Evolutionary conservation across 73 alveolate genomes (phyloP).

Genomic region (Paramecium biaurelia): DNA sequence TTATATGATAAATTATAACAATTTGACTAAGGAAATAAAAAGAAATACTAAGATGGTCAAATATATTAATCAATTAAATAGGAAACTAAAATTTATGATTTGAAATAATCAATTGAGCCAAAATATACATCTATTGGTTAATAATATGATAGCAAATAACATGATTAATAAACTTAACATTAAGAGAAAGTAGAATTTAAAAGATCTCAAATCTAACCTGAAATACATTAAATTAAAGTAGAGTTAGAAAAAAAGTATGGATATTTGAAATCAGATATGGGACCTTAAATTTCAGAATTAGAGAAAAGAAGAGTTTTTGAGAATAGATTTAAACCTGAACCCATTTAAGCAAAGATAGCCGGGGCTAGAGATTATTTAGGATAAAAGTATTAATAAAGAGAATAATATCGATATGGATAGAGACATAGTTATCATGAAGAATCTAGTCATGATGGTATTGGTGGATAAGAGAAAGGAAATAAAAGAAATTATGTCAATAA

Average conservation of each 20-base stretch:
- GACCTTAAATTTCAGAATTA: neutral
- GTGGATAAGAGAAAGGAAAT: neutral
- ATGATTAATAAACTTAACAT: neutral
- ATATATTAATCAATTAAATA: neutral
- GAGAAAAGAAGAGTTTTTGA: neutral
- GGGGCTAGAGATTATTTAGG: neutral
- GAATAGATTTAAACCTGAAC: neutral
- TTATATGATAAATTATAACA: neutral
- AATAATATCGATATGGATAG: neutral
- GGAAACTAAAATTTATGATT: neutral
- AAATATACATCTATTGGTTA: neutral
- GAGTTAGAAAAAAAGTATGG: neutral
- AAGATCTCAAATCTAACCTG: neutral
- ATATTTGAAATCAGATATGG: neutral
- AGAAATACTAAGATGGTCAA: neutral
- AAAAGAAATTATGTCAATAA: neutral
- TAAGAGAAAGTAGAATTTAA: neutral
- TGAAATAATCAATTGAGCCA: neutral
- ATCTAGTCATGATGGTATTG: neutral
- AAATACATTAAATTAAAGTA: neutral
- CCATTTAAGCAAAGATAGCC: neutral
- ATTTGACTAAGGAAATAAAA: neutral
- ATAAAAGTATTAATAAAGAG: neutral
- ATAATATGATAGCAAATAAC: neutral
- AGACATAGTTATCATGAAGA: conserved; percentile 25